A percentile compares a stretch with the other conserved stretches of the same genome.
Evolutionary conservation across 2,329 filamentous ascomycete genomes (phyloP).

Genomic region (Fusarium sp.): DNA sequence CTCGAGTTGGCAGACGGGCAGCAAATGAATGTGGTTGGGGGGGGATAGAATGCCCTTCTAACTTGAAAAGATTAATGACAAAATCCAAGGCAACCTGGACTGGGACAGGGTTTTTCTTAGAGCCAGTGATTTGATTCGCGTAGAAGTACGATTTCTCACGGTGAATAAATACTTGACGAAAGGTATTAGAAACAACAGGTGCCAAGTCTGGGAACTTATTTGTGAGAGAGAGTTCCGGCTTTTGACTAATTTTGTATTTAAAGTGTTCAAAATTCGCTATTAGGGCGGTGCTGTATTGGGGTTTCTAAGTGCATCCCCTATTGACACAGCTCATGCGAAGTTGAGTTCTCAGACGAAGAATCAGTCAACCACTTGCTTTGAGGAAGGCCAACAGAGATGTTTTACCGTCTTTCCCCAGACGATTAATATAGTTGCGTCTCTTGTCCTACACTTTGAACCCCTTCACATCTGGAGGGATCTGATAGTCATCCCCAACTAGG

Average conservation of each 20-base stretch:
- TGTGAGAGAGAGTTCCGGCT: no score
- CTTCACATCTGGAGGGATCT: slow-evolving; percentile 20
- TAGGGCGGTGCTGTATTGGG: no score
- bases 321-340: slow-evolving; percentile 30
- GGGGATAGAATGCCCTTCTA: neutral
- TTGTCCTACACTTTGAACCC: neutral
- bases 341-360: slow-evolving; percentile 32
- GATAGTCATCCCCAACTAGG: slow-evolving; percentile 31
- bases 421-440: slow-evolving; percentile 4
- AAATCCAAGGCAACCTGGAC: no score
- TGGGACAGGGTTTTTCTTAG: no score
- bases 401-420: slow-evolving; percentile 8
- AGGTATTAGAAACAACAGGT: no score
- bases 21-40: neutral
- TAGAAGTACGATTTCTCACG: no score
- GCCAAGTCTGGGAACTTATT: no score
- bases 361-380: neutral
- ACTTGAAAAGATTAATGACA: neutral
- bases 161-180: no score
- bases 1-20: neutral
- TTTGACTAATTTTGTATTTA: no score
- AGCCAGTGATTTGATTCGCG: no score
- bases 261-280: no score
- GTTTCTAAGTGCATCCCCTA: neutral
- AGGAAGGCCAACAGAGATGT: slow-evolving; percentile 26